phyloP scores from a whole-genome alignment of 176 grass and related monocot genomes.

The Carex pumila region DNA sequence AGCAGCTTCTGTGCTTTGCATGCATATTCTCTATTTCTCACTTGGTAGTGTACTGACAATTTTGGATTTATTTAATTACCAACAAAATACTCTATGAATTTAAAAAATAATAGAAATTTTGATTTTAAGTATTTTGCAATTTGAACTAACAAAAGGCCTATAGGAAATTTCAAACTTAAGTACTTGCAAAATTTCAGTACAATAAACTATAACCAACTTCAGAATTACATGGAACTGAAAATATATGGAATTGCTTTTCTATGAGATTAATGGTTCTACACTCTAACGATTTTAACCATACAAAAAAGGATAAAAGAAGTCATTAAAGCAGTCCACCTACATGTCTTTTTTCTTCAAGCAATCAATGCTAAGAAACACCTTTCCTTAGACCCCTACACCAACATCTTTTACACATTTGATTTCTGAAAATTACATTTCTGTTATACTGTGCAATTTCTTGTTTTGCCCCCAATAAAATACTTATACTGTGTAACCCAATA shows the following conservation, averaged over 20 bases:
- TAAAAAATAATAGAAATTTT: neutral
- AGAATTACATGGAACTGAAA: neutral
- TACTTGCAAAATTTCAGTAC: neutral
- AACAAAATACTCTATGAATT: neutral
- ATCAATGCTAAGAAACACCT: neutral
- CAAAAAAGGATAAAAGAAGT: neutral
- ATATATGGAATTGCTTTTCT: neutral
- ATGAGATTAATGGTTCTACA: neutral
- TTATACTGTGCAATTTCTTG: neutral
- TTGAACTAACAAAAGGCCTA: neutral
- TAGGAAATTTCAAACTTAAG: neutral
- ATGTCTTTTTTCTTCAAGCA: neutral
- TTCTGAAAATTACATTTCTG: neutral
- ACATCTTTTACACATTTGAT: neutral
- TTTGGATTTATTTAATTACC: neutral
- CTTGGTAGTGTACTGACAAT: neutral
- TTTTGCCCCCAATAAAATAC: neutral
- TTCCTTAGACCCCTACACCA: conserved; percentile 1
- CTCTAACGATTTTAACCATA: neutral
- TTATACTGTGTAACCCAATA: neutral
- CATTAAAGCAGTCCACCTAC: neutral
- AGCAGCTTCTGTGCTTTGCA: neutral
- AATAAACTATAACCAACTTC: neutral
- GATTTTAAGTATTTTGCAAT: neutral
- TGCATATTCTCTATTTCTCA: neutral